Conservation (phyloP, 768 basidiomycete genomes). For the Mrakia frigida region DNA sequence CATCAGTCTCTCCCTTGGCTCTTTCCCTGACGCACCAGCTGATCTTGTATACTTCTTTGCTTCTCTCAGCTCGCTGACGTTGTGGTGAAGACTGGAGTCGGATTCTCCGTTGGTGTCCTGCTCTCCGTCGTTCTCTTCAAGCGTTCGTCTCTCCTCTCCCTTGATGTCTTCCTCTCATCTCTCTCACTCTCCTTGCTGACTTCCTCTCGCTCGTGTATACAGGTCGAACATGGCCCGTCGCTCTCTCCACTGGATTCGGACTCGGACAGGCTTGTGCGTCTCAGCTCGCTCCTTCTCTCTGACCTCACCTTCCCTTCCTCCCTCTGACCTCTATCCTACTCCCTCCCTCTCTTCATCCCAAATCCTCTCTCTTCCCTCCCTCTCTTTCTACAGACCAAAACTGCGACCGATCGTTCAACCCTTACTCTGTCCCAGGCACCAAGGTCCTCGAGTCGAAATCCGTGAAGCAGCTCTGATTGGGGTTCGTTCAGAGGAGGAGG, state of each 20-base stretch:
- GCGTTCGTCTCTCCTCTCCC: slow-evolving; percentile 55
- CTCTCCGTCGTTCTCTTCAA: slow-evolving; percentile 86
- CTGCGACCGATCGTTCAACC: slow-evolving; percentile 90
- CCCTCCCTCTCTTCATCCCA: background rate
- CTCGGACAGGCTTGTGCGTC: slow-evolving; percentile 62
- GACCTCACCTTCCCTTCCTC: background rate
- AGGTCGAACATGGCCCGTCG: slow-evolving; percentile 92
- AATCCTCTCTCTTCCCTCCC: background rate
- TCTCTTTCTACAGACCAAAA: slow-evolving; percentile 51
- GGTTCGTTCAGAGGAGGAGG: background rate
- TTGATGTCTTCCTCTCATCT: background rate
- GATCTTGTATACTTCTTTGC: background rate
- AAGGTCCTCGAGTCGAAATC: slow-evolving; percentile 53
- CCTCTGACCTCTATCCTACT: background rate
- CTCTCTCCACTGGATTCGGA: slow-evolving; percentile 79
- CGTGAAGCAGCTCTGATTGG: slow-evolving; percentile 26
- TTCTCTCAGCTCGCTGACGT: slow-evolving; percentile 58
- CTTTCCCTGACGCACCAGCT: background rate
- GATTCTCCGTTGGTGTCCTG: slow-evolving; percentile 81
- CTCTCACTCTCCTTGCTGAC: background rate
- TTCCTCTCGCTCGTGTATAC: slow-evolving; percentile 3
- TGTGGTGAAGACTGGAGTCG: slow-evolving; percentile 81
- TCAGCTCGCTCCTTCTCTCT: no score
- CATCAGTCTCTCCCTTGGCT: background rate
- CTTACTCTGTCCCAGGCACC: slow-evolving; percentile 77